These are phyloP conservation scores for Eutrema salsugineum DNA, from an alignment of 441 rosid genomes.

Conservation along the genomic window DNA sequence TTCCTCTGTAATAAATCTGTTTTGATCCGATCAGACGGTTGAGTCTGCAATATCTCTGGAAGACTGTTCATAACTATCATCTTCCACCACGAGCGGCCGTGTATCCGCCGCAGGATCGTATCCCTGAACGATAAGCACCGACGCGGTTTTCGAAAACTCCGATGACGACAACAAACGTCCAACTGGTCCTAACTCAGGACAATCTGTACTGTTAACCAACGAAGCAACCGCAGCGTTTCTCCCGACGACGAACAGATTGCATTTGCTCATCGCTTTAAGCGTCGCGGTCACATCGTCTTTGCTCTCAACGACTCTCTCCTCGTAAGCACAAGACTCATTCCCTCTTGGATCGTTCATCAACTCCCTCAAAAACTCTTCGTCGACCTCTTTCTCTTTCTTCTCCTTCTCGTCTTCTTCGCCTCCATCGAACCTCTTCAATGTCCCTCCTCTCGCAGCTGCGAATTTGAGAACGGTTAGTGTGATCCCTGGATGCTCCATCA, in stretches of 20 bases:
- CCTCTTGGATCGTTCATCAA: constrained; percentile 24
- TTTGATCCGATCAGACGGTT: constrained; percentile 16
- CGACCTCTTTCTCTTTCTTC: constrained; percentile 20
- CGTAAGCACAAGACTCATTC: constrained; percentile 31
- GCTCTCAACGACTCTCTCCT: constrained; percentile 36
- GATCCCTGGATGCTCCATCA: constrained; percentile 70
- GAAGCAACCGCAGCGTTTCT: constrained; percentile 34
- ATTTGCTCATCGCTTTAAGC: constrained; percentile 37
- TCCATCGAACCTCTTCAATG: constrained; percentile 17
- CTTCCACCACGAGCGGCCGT: constrained; percentile 40
- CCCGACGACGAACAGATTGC: constrained; percentile 51
- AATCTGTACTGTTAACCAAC: constrained; percentile 35
- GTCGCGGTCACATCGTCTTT: constrained; percentile 33
- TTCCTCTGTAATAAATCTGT: background rate
- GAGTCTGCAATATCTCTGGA: constrained; percentile 31
- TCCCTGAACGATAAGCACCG: constrained; percentile 49
- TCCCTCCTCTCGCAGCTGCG: constrained; percentile 30
- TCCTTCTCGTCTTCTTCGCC: constrained; percentile 11
- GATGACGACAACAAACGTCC: constrained; percentile 52
- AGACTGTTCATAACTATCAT: background rate
- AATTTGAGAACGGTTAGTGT: constrained; percentile 40
- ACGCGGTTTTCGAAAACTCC: constrained; percentile 49
- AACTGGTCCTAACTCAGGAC: constrained; percentile 52
- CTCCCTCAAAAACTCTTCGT: constrained; percentile 21
- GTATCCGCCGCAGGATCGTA: constrained; percentile 39